phyloP scores from a whole-genome alignment of 805 yeast species.

The Ogataea parapolymorpha region DNA sequence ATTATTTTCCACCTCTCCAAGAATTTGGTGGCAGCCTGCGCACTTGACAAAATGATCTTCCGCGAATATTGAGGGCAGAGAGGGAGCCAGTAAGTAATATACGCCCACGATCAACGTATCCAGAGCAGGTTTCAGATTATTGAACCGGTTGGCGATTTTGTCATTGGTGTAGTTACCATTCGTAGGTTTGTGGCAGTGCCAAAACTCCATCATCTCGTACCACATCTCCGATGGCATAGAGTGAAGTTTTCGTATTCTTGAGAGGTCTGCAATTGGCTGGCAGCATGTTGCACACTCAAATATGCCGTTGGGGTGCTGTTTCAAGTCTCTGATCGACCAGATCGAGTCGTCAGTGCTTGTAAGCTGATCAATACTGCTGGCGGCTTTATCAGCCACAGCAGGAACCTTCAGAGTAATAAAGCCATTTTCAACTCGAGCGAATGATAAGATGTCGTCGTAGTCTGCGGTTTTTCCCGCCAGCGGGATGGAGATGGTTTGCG shows the following conservation, averaged over 20 bases:
- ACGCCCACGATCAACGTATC: slow-evolving; percentile 51
- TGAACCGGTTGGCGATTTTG: slow-evolving; percentile 32
- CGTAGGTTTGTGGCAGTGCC: slow-evolving; percentile 92
- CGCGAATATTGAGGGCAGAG: slow-evolving; percentile 9
- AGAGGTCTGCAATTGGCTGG: slow-evolving; percentile 30
- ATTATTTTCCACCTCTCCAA: slow-evolving; percentile 41
- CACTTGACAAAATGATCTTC: slow-evolving; percentile 32
- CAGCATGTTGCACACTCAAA: slow-evolving; percentile 22
- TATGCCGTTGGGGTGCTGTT: background rate
- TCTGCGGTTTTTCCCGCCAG: slow-evolving; percentile 6
- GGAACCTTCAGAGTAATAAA: slow-evolving; percentile 2
- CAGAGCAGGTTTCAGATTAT: slow-evolving; percentile 42
- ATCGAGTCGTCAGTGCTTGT: slow-evolving; percentile 21
- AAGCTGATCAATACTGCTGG: slow-evolving; percentile 11
- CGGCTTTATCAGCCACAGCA: background rate
- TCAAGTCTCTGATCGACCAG: slow-evolving; percentile 25
- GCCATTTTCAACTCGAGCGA: slow-evolving; percentile 1
- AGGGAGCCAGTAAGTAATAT: slow-evolving; percentile 47
- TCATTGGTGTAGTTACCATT: slow-evolving; percentile 18
- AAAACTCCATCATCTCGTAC: slow-evolving; percentile 94
- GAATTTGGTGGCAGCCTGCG: slow-evolving; percentile 30
- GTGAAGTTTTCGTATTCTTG: slow-evolving; percentile 31
- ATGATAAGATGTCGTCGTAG: slow-evolving; percentile 2
- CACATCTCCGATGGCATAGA: slow-evolving; percentile 91
- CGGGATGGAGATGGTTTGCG: background rate